These are phyloP conservation scores for Chalciporus pseudorubinellus DNA, from an alignment of 768 basidiomycete species.

Conservation along the genomic window DNA sequence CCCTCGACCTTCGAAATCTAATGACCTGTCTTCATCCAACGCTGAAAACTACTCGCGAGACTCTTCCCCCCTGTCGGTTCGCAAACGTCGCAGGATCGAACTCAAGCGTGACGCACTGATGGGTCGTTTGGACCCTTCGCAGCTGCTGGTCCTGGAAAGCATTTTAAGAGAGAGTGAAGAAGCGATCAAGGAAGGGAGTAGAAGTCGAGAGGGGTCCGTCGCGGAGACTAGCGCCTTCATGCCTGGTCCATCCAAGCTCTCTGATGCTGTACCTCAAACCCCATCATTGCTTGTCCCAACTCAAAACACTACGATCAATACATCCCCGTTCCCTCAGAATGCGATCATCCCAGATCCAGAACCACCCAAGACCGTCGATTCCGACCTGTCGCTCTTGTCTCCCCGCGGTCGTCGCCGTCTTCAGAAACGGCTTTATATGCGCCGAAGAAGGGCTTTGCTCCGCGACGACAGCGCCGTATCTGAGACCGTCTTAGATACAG, in stretches of 20 bases:
- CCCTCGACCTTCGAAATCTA: not conserved
- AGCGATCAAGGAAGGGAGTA: constrained; percentile 3
- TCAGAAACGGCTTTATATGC: constrained; percentile 69
- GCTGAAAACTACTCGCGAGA: not conserved
- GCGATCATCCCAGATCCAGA: not conserved
- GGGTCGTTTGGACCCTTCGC: constrained; percentile 25
- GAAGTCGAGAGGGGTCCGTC: constrained; percentile 11
- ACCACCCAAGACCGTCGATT: not conserved
- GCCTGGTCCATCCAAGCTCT: not conserved
- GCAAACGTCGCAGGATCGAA: not conserved
- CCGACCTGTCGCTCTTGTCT: constrained; percentile 34
- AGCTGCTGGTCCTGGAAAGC: constrained; percentile 36
- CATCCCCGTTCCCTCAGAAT: not conserved
- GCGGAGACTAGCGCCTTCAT: not conserved
- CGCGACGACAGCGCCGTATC: constrained; percentile 31
- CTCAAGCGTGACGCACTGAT: constrained; percentile 27
- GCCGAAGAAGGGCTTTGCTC: constrained; percentile 58
- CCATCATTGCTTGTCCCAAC: not conserved
- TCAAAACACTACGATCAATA: not conserved
- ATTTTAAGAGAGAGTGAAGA: constrained; percentile 35
- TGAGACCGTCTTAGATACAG: not conserved
- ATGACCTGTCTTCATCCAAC: not conserved
- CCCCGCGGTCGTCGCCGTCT: constrained; percentile 54
- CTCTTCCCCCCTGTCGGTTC: not conserved
- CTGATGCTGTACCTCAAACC: not conserved